Base-by-base conservation (phyloP, 1,284 basidiomycete genomes). In the Irpex sp. region DNA sequence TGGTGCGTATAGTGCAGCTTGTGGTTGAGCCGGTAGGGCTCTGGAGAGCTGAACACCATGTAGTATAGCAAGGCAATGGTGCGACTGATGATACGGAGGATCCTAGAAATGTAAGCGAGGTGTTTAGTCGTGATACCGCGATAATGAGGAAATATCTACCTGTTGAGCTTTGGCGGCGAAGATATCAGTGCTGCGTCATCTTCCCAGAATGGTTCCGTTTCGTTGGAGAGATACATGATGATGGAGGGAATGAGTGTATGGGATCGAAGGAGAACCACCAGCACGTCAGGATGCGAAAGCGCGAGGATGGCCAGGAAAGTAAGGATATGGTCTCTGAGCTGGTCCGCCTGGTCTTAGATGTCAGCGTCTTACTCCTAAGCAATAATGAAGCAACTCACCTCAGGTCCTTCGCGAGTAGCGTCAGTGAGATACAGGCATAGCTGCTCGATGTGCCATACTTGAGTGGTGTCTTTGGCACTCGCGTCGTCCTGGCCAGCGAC, bases 181-280 rank as follows among this genome's bases (percentile, higher is more conserved):
- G 69, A 67, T 51, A 79, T 72, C 13, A 83, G 68, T n/a, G 65
- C 67, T 53, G 80, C 79, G 58, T 85, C 81, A 55, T 88, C 88
- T 69, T 90, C 88, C 87, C 88, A 92, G 9, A 92, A 72, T 0
- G 81, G 78, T 1, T 77, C 77, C 0, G 83, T 79, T 49, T 88
- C 73, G 36, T 82, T 76, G 53, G 79, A 78, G 4, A 89, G 75
- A 65, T 82, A 85, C 37, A 81, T 68, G 11, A 90, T 77, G 21
- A 92, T 71, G 0, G 88, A 85, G 0, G 88, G 89, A 55, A 91
- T 78, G 9, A 92, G 68, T 1, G 78, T 77, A 49, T 76, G 78
- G 1, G 86, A 87, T 26, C 80, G 77, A 1, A 83, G 73, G 1
- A 93, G 76, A 1, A 81, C 72, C 0, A 72, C 70, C 39, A 82